Conservation (phyloP, 2,329 filamentous ascomycete species). For the Hypomyces perniciosus region DNA sequence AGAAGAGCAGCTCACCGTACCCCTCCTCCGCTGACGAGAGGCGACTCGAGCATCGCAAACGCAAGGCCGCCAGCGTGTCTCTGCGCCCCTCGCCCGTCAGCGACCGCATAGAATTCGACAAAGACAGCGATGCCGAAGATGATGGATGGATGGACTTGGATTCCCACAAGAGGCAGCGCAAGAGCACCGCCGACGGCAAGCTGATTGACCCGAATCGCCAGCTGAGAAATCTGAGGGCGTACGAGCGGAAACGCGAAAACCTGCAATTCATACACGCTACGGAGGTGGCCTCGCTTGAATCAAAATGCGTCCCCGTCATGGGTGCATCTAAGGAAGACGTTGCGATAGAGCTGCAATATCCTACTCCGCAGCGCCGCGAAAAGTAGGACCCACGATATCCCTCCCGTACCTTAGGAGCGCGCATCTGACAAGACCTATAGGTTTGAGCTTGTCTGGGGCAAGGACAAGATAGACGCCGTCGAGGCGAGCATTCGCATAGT, state of each 20-base stretch:
- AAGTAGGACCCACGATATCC: conserved; percentile 39
- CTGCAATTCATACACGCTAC: conserved; percentile 52
- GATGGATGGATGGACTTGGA: conserved; percentile 47
- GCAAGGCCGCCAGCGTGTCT: conserved; percentile 36
- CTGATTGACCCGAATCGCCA: conserved; percentile 42
- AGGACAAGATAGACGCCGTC: conserved; percentile 72
- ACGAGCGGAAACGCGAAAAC: conserved; percentile 36
- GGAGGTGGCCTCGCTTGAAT: conserved; percentile 46
- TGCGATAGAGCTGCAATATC: conserved; percentile 72
- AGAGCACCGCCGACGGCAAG: conserved; percentile 32
- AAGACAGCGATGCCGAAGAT: conserved; percentile 45
- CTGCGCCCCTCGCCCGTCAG: conserved; percentile 40
- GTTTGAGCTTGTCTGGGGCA: conserved; percentile 65
- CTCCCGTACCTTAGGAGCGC: background rate
- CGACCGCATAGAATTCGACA: conserved; percentile 45
- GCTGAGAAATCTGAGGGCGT: conserved; percentile 41
- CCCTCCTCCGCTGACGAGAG: conserved; percentile 35
- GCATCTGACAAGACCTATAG: conserved; percentile 17
- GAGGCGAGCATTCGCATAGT: conserved; percentile 68
- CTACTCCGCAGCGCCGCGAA: conserved; percentile 64
- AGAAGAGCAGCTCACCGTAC: conserved; percentile 38
- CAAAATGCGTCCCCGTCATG: conserved; percentile 46
- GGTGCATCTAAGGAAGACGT: conserved; percentile 47
- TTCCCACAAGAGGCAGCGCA: conserved; percentile 44
- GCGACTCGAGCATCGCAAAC: conserved; percentile 43